phyloP scores from a whole-genome alignment of 352 stramenopile species.

The Phytophthora kernoviae region DNA sequence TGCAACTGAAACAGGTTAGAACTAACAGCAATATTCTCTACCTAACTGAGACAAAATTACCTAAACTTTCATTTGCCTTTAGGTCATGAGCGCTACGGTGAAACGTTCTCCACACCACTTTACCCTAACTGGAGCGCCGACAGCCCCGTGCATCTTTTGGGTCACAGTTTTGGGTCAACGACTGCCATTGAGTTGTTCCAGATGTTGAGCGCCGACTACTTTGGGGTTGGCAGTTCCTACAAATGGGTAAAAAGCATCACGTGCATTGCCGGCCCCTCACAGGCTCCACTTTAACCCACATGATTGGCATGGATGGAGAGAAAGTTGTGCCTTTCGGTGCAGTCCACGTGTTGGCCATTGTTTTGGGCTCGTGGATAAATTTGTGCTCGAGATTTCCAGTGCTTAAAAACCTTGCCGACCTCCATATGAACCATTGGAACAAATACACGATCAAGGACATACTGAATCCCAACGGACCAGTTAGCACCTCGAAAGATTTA shows the following conservation, averaged over 20 bases:
- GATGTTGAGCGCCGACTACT: slow-evolving; percentile 60
- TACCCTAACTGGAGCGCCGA: slow-evolving; percentile 51
- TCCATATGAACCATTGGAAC: slow-evolving; percentile 67
- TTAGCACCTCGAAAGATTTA: slow-evolving; percentile 48
- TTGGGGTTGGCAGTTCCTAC: slow-evolving; percentile 52
- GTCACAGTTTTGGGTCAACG: slow-evolving; percentile 66
- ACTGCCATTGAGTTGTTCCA: slow-evolving; percentile 78
- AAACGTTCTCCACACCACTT: slow-evolving; percentile 33
- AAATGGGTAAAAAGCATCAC: slow-evolving; percentile 66
- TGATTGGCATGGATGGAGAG: slow-evolving; percentile 49
- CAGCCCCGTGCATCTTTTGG: slow-evolving; percentile 63
- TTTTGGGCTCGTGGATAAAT: slow-evolving; percentile 47
- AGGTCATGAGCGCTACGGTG: slow-evolving; percentile 54
- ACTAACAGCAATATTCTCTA: not conserved
- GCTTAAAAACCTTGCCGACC: slow-evolving; percentile 47
- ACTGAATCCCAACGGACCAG: slow-evolving; percentile 33
- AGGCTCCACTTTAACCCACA: slow-evolving; percentile 55
- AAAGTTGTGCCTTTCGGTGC: slow-evolving; percentile 36
- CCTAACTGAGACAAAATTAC: not conserved
- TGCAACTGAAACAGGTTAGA: slow-evolving; percentile 20
- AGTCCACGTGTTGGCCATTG: slow-evolving; percentile 45
- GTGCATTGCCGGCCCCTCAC: slow-evolving; percentile 65
- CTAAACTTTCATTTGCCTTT: slow-evolving; percentile 2
- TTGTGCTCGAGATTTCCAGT: slow-evolving; percentile 45
- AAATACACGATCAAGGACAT: slow-evolving; percentile 39